Evolutionary conservation across 163 green algal genomes (phyloP).

Genomic region (Coccomyxa subellipsoidea): DNA sequence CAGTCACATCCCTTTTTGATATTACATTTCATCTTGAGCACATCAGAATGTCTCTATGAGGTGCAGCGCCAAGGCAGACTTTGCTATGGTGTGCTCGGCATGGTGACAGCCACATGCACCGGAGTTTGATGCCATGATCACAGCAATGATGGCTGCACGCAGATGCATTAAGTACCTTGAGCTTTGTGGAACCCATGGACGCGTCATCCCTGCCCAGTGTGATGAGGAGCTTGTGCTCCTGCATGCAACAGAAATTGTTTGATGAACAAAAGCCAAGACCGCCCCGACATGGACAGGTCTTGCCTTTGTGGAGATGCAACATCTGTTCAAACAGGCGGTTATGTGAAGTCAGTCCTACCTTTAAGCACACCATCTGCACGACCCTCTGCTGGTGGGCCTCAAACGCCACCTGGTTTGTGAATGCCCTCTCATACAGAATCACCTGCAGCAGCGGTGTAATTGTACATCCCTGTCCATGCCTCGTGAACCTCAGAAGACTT

Average conservation of each 20-base stretch:
- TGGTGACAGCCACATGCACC: too few relatives aligned
- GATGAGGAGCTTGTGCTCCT: constrained; percentile 46
- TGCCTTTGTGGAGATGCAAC: too few relatives aligned
- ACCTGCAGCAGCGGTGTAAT: neutral
- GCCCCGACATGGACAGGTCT: too few relatives aligned
- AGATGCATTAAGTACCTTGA: constrained; percentile 60
- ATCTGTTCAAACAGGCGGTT: too few relatives aligned
- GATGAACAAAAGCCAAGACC: too few relatives aligned
- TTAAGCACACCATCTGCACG: constrained; percentile 1
- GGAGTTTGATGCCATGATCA: neutral
- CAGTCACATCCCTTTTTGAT: neutral
- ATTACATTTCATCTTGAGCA: too few relatives aligned
- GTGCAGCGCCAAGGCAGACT: too few relatives aligned
- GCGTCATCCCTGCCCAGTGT: constrained; percentile 58
- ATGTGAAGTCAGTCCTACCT: neutral
- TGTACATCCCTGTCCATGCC: neutral
- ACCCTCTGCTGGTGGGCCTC: neutral
- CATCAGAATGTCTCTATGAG: too few relatives aligned
- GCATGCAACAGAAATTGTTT: neutral
- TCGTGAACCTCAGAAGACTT: neutral
- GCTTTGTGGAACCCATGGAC: constrained; percentile 38
- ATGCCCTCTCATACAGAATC: neutral
- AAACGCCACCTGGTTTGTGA: neutral
- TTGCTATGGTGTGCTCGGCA: too few relatives aligned
- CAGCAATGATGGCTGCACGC: neutral